These are phyloP conservation scores for Penicillium sp. DNA, from an alignment of 2,329 filamentous ascomycete species.

Conservation along the genomic window DNA sequence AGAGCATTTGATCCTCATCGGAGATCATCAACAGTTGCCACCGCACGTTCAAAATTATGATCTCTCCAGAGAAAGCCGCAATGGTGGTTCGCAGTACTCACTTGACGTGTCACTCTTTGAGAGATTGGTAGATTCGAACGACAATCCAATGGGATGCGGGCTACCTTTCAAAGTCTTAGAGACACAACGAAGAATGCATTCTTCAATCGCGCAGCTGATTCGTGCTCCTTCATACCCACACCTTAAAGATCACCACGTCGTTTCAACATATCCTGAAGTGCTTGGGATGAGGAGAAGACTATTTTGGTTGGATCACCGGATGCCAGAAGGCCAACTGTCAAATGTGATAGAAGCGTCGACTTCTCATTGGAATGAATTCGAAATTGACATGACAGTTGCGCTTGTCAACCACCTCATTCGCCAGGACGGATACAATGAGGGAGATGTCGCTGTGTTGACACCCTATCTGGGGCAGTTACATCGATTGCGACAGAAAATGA, in stretches of 20 bases:
- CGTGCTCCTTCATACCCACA: not conserved
- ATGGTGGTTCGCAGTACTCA: conserved; percentile 3
- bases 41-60: conserved; percentile 28
- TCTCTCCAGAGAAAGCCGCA: conserved; percentile 2
- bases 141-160: not conserved
- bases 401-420: conserved; percentile 66
- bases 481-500: conserved; percentile 43
- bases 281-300: conserved; percentile 14
- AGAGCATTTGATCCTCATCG: conserved; percentile 43
- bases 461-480: conserved; percentile 58
- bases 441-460: conserved; percentile 71
- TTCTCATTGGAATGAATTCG: conserved; percentile 54
- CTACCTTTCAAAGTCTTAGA: not conserved
- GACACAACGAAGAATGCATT: conserved; percentile 14
- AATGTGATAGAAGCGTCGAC: conserved; percentile 28
- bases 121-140: conserved; percentile 4
- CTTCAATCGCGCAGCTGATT: conserved; percentile 1
- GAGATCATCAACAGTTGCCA: conserved; percentile 37
- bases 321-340: conserved; percentile 39
- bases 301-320: conserved; percentile 45
- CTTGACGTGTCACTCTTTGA: conserved; percentile 15
- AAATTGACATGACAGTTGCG: conserved; percentile 63
- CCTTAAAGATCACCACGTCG: not conserved
- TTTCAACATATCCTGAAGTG: conserved; percentile 8
- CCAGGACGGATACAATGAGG: conserved; percentile 61